Evolutionary conservation across 768 basidiomycete species (phyloP), one percentile per base, ranked within the genome.

Genomic region (Galerina sulciceps): DNA sequence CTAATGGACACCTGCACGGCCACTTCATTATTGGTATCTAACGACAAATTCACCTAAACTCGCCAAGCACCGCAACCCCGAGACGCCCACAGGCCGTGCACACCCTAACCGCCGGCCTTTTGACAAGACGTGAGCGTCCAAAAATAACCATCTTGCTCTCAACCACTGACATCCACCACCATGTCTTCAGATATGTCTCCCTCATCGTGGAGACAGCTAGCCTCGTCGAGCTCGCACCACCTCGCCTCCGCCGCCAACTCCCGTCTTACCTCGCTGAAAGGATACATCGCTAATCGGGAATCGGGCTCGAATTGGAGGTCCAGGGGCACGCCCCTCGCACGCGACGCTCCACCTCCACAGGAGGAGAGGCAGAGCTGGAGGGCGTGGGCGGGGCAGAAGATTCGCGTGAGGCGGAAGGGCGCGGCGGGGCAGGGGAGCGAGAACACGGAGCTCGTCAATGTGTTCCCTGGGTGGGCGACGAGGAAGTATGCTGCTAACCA

Each of bases 391-490:
- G 80, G 83, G 3, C 79, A 86, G 72, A 88, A 81, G 68, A 76
- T 85, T 0, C 75, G 68, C 48, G 71, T 71, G 11, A 67, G 67
- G 50, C 62, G 69, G 50, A 53, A 61, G 13, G 44, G 49, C 11
- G 52, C 48, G 35, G 61, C 67, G 26, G 64, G 46, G 38, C 45
- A 53, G 4, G 62, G 55, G 22, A 52, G 49, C 26, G 59, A 58
- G 40, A 64, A 53, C 40, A 65, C 59, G 10, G 66, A 71, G 41
- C 26, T 71, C 37, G 59, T 71, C 13, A 66, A 70, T 35, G 44
- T 69, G 22, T 93, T 94, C 73, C 93, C 93, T 4, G 91, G 93
- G 2, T 94, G 91, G 90, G 93, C 91, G 2, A 80, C 82, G 6
- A 77, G 84, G 51, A 73, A 82, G 26, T 85, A 83, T 66, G 71